These are phyloP conservation scores for Monosporascus sp. DNA, from an alignment of 2,329 filamentous ascomycete genomes.

Conservation along the genomic window DNA sequence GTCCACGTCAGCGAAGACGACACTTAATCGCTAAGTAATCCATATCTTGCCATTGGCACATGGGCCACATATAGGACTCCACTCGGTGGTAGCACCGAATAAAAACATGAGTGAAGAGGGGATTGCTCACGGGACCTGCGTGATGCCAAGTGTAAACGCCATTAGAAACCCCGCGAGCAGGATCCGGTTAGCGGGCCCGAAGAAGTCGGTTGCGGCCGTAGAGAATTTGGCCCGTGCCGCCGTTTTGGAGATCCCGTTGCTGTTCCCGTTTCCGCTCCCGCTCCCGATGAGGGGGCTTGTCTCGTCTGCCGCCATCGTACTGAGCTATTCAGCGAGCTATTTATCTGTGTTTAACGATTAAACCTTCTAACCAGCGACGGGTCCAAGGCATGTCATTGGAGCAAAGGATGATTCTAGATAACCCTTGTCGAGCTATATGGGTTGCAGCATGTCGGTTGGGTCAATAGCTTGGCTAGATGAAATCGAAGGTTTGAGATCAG, in stretches of 20 bases:
- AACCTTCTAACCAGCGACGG: too few relatives aligned
- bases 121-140: slow-evolving; percentile 23
- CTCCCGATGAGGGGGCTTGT: neutral
- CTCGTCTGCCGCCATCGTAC: neutral
- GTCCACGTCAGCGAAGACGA: slow-evolving; percentile 1
- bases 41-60: neutral
- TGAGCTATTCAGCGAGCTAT: too few relatives aligned
- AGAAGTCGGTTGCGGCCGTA: slow-evolving; percentile 8
- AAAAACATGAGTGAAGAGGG: too few relatives aligned
- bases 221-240: slow-evolving; percentile 2
- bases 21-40: neutral
- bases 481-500: too few relatives aligned
- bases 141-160: slow-evolving; percentile 25
- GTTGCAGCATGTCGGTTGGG: too few relatives aligned
- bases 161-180: slow-evolving; percentile 26
- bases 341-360: too few relatives aligned
- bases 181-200: slow-evolving; percentile 24
- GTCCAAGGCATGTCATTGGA: too few relatives aligned
- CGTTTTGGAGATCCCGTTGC: slow-evolving; percentile 3
- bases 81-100: too few relatives aligned
- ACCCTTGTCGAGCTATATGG: too few relatives aligned
- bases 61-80: too few relatives aligned
- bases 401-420: too few relatives aligned
- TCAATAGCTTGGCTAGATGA: too few relatives aligned
- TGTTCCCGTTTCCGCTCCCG: slow-evolving; percentile 1